A percentile compares a stretch with the other conserved stretches of the same genome.
phyloP scores from a whole-genome alignment of 768 basidiomycete genomes.

The Suillus subluteus region DNA sequence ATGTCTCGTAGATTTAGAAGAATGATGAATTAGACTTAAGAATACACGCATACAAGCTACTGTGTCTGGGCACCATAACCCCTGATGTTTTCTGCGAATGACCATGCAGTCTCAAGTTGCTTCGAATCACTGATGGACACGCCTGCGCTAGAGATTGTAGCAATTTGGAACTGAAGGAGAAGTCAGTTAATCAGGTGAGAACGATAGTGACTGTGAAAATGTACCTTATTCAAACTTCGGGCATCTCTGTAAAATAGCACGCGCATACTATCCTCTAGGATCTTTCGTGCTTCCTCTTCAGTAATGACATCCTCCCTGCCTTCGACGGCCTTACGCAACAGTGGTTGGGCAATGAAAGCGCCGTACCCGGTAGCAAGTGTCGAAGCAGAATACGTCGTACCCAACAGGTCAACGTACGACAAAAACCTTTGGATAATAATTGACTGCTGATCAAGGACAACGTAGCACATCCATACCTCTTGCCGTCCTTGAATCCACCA shows the following conservation, averaged over 20 bases:
- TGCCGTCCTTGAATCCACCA: conserved; percentile 86
- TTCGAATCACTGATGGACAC: conserved; percentile 79
- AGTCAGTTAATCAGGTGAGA: neutral
- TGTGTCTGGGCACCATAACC: conserved; percentile 93
- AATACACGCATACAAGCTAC: conserved; percentile 39
- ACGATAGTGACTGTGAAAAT: conserved; percentile 19
- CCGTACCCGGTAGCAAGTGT: conserved; percentile 97
- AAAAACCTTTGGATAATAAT: conserved; percentile 68
- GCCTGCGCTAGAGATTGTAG: conserved; percentile 79
- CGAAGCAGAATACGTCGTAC: conserved; percentile 93
- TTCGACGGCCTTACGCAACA: conserved; percentile 91
- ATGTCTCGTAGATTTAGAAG: neutral
- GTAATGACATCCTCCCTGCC: conserved; percentile 73
- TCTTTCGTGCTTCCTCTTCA: conserved; percentile 75
- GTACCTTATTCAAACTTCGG: conserved; percentile 91
- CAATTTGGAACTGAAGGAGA: conserved; percentile 87
- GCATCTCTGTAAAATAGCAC: conserved; percentile 98
- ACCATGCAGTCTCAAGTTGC: conserved; percentile 80
- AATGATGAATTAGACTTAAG: conserved; percentile 4
- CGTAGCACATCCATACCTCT: conserved; percentile 54
- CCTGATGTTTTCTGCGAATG: conserved; percentile 89
- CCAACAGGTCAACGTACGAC: conserved; percentile 91
- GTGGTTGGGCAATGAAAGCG: conserved; percentile 88
- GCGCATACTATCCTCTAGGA: conserved; percentile 86
- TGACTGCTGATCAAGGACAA: neutral